Base-by-base conservation (phyloP, 2,329 filamentous ascomycete species). In the Colletotrichum neosansevieriae region DNA sequence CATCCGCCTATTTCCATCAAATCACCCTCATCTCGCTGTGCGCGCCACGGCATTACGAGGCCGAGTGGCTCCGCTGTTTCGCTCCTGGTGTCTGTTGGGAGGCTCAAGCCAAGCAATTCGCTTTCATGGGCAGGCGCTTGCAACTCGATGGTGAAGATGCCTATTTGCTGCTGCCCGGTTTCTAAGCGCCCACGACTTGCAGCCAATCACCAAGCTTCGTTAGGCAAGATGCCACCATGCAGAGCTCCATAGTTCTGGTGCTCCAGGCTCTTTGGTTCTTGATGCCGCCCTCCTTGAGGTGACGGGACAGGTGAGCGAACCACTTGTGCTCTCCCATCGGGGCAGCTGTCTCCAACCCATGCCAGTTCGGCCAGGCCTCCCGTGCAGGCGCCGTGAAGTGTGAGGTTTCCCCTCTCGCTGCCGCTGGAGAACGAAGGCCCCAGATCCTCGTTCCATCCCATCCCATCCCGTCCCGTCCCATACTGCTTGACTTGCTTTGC, bases 191-290 rank as follows among this genome's bases (percentile, higher is more conserved):
- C 70, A 63, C 21, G 51, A 51, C 38, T 21, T 6, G 6, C 54
- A 58, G 45, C 70, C 70, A 72, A 72, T 72, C 69, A 71, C 57
- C n/a, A 45, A 67, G 66, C 70, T 69, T 50, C 58, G 50, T 58
- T 45, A 61, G 57, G 62, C 69, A 50, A 63, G 53, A 63, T 68
- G 54, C 68, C 61, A 65, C 67, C 69, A 70, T 69, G 67, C 67
- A 65, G 29, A 58, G 58, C 67, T 60, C 63, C 67, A 63, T 67
- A 63, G 36, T 19, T 61, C 13, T 50, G 36, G 17, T 62, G 53
- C 51, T 64, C 50, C 51, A 67, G 63, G 58, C 59, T 67, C 53
- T 66, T 54, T 64, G 59, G 64, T 44, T 64, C 59, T 29, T 45
- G 58, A 51, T 57, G 58, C 49, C 66, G 57, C 57, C 60, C 65